Evolutionary conservation across 768 basidiomycete species (phyloP), one percentile per base, ranked within the genome.

Genomic region (Rhizopogon rudus): DNA sequence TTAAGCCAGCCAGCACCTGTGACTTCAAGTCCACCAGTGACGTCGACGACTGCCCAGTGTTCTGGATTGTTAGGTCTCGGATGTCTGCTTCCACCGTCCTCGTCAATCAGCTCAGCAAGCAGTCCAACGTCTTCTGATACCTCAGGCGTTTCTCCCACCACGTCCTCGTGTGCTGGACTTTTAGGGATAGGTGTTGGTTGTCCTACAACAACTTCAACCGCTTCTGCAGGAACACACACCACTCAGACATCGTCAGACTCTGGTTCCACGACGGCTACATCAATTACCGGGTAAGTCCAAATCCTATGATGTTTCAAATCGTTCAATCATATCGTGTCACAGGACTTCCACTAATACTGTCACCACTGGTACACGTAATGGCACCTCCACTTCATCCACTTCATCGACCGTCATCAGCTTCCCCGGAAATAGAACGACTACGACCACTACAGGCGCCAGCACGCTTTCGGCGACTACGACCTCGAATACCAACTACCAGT

Each of bases 401-500:
- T 53, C 55, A 49, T 65, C 65, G 60, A 64, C 68, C 5, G 59
- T 70, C 13, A 71, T 73, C 39, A 65, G 57, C 39, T 70, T 73
- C 62, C 68, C 72, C 28, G n/a, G 56, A 3, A 49, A 25, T 51
- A 61, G 57, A 42, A 46, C 61, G 31, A 43, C 59, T 10, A 57
- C 57, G 28, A 41, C 49, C 37, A 16, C 54, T 44, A 5, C 61
- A 16, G 55, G 39, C 50, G 20, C 58, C 6, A 33, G 31, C 31
- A 33, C 10, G 31, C 31, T 10, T 9, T 33, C 31, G 9, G 6
- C 51, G 7, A 48, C 67, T 28, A 52, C 57, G 3, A 42, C 61
- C n/a, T 59, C 65, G 20, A 71, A 54, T 54, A 69, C 58, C 37
- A 69, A 57, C 61, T 75, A 52, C 59, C 66, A 54, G 65, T 76